Base-by-base conservation (phyloP, 768 basidiomycete genomes). In the Amyloporia xantha region DNA sequence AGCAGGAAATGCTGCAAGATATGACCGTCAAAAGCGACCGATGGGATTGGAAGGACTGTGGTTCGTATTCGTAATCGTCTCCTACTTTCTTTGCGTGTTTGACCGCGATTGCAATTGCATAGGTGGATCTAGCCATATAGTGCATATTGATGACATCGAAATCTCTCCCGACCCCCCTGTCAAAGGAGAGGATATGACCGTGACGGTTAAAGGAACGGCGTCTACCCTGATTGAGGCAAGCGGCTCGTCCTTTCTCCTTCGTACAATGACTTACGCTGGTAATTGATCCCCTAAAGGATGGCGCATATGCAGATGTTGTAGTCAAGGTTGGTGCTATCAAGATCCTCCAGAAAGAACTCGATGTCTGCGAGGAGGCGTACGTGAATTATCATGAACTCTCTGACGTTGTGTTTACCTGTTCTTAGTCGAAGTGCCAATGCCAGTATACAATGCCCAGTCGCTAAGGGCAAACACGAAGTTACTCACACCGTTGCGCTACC, bases 251-350 rank as follows among this genome's bases (percentile, higher is more conserved):
- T 30, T 17, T 21, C 45, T 26, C 13, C 44, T 11, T 43, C 38
- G 20, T 25, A 19, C 6, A 5, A 21, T 50, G 10, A 21, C 25
- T 20, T 27, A 44, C 40, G 25, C 23, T 2, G 21, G 35, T 58
- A 21, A 13, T 24, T 15, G 1, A 4, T 13, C 13, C 3, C 25
- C 6, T 20, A 28, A 54, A 97, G 94, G 84, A 93, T 4, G 96
- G 96, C 4, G 88, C 95, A 33, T 88, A 79, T 58, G 95, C 86
- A 6, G 82, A 94, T 56, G 92, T 99, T 3, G 68, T 69, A 1
- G 95, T 99, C 48, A 98, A 97, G 66, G 74, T 98, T n/a, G 96
- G 96, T 21, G 69, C 91, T 24, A 79, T 99, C 62, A 96, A 91
- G 71, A 64, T 98, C n/a, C 69, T 98, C 26, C 66, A 72, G 39